Conservation (phyloP, 1,139 yeast genomes). For the Zygosaccharomyces pseudobailii region DNA sequence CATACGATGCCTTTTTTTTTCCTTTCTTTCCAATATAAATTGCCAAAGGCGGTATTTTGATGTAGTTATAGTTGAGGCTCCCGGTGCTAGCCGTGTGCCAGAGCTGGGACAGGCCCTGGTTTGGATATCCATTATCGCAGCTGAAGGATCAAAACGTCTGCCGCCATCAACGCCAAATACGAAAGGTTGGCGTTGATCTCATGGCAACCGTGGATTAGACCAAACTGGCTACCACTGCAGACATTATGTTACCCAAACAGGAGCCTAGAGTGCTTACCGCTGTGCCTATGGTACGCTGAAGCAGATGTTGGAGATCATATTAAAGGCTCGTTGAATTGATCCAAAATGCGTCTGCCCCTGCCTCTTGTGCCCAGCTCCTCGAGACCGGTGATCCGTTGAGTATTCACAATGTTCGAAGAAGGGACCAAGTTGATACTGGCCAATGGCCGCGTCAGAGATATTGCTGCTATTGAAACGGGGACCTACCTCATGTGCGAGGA, state of each 20-base stretch:
- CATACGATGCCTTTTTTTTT: too few relatives aligned
- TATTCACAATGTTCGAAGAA: conserved; percentile 23
- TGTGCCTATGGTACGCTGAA: neutral
- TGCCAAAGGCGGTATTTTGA: conserved; percentile 1
- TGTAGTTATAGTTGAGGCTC: neutral
- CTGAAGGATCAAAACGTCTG: neutral
- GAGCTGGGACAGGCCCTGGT: neutral
- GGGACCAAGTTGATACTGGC: conserved; percentile 41
- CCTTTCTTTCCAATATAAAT: neutral
- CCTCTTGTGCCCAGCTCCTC: neutral
- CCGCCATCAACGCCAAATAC: conserved; percentile 5
- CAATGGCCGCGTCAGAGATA: conserved; percentile 35
- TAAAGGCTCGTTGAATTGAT: conserved; percentile 1
- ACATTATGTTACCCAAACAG: conserved; percentile 7
- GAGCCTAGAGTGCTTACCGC: neutral
- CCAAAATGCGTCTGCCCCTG: neutral
- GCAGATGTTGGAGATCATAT: neutral
- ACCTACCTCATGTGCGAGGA: conserved; percentile 42
- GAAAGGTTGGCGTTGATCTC: conserved; percentile 1
- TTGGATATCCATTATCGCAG: too few relatives aligned
- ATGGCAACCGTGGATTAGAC: neutral
- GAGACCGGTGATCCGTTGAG: neutral
- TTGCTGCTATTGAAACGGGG: conserved; percentile 37
- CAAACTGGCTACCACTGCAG: neutral
- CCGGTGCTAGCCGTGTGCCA: neutral